These are phyloP conservation scores for Trichocladium uniseriatum DNA, from an alignment of 495 filamentous ascomycete species.

Conservation along the genomic window DNA sequence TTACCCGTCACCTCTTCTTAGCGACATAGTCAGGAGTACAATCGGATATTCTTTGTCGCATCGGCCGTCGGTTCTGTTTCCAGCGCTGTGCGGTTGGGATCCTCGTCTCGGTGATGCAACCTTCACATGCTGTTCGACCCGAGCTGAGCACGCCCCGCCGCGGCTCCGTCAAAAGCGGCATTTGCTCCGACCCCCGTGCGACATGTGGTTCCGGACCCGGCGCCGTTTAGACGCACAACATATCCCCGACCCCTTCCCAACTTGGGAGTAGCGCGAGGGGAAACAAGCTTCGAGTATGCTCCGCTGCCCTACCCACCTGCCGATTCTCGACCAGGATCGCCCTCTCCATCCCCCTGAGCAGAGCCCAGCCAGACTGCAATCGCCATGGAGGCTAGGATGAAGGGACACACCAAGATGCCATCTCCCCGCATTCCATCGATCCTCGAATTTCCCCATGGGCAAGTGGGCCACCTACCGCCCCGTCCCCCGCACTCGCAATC, in stretches of 20 bases:
- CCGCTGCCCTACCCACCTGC: not conserved
- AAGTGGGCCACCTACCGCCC: not conserved
- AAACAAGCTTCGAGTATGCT: not conserved
- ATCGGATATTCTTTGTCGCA: too few species aligned
- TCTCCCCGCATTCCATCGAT: not conserved
- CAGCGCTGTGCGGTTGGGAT: too few species aligned
- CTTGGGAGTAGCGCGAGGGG: not conserved
- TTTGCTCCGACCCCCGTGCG: not conserved
- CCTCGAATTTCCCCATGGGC: not conserved
- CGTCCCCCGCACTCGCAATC: not conserved
- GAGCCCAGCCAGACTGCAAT: not conserved
- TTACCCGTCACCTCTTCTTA: too few species aligned
- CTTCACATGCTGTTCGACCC: constrained; percentile 1
- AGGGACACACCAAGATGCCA: not conserved
- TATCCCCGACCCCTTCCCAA: not conserved
- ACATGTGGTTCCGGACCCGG: not conserved
- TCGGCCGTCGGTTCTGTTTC: too few species aligned
- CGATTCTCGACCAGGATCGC: not conserved
- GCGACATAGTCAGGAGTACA: too few species aligned
- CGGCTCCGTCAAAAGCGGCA: not conserved
- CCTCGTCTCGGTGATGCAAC: not conserved
- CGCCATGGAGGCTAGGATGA: not conserved
- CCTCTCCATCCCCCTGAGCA: not conserved
- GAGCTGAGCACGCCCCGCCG: not conserved
- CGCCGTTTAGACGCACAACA: not conserved